Evolutionary conservation across 2,329 filamentous ascomycete genomes (phyloP).

Genomic region (Cladosporium sp.): DNA sequence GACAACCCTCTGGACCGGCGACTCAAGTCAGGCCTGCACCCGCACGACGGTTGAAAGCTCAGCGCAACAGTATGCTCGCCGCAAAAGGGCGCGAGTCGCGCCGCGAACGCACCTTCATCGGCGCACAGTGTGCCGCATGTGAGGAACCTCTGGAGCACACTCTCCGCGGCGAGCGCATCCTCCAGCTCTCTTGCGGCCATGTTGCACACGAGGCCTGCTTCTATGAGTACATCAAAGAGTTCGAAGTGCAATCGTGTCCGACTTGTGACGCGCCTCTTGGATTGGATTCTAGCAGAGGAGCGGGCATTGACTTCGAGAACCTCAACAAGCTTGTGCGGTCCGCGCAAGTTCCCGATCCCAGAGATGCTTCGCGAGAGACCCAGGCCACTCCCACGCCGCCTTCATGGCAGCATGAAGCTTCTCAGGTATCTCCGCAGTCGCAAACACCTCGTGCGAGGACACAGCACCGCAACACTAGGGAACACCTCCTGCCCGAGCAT

Average conservation of each 20-base stretch:
- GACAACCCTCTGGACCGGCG: not conserved
- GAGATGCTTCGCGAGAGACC: slow-evolving; percentile 34
- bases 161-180: slow-evolving; percentile 81
- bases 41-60: slow-evolving; percentile 14
- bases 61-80: slow-evolving; percentile 29
- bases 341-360: slow-evolving; percentile 37
- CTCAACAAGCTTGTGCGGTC: slow-evolving; percentile 88
- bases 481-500: slow-evolving; percentile 23
- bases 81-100: slow-evolving; percentile 42
- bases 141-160: slow-evolving; percentile 96
- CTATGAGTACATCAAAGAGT: slow-evolving; percentile 95
- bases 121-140: slow-evolving; percentile 89
- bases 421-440: not conserved
- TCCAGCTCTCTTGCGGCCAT: slow-evolving; percentile 95
- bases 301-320: slow-evolving; percentile 78
- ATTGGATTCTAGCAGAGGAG: slow-evolving; percentile 84
- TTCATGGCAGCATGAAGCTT: slow-evolving; percentile 50
- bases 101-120: slow-evolving; percentile 89
- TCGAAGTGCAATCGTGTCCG: slow-evolving; percentile 79
- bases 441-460: slow-evolving; percentile 6
- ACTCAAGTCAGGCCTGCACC: not conserved
- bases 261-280: slow-evolving; percentile 88
- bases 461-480: slow-evolving; percentile 16
- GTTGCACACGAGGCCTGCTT: slow-evolving; percentile 98
- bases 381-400: slow-evolving; percentile 51